phyloP scores from a whole-genome alignment of 768 basidiomycete genomes.

The Clitopilus passeckerianus region DNA sequence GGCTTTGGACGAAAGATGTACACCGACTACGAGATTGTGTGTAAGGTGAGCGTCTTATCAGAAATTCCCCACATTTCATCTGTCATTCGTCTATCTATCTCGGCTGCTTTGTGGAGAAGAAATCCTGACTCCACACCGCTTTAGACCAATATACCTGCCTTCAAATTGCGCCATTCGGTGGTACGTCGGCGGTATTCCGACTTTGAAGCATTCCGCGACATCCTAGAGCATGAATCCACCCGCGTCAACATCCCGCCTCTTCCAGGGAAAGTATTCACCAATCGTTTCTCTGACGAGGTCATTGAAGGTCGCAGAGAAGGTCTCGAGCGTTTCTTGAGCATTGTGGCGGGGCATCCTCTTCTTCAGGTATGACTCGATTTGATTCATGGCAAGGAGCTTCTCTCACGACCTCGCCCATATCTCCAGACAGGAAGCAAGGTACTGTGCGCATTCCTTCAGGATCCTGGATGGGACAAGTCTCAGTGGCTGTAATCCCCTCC shows the following conservation, averaged over 20 bases:
- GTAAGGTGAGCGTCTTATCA: constrained; percentile 59
- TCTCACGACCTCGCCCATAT: constrained; percentile 3
- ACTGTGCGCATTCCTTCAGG: constrained; percentile 92
- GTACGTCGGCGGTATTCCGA: constrained; percentile 89
- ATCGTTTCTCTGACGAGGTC: constrained; percentile 96
- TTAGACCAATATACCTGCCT: constrained; percentile 98
- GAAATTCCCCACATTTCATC: neutral
- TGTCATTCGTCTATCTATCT: neutral
- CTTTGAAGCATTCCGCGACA: constrained; percentile 96
- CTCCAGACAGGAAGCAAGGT: constrained; percentile 91
- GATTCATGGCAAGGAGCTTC: neutral
- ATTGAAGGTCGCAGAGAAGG: constrained; percentile 92
- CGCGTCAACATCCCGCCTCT: constrained; percentile 97
- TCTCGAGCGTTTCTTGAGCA: constrained; percentile 88
- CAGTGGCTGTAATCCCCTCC: constrained; percentile 56
- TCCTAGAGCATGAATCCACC: constrained; percentile 94
- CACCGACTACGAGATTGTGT: constrained; percentile 98
- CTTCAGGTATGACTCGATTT: constrained; percentile 65
- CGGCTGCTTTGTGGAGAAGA: too few species aligned
- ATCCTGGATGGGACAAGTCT: constrained; percentile 84
- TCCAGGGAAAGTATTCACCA: constrained; percentile 98
- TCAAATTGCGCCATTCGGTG: constrained; percentile 91
- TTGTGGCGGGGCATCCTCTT: constrained; percentile 96
- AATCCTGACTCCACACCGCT: neutral
- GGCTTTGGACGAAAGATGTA: constrained; percentile 99